Evolutionary conservation across 805 yeast genomes (phyloP).

Genomic region (Lachancea thermotolerans): DNA sequence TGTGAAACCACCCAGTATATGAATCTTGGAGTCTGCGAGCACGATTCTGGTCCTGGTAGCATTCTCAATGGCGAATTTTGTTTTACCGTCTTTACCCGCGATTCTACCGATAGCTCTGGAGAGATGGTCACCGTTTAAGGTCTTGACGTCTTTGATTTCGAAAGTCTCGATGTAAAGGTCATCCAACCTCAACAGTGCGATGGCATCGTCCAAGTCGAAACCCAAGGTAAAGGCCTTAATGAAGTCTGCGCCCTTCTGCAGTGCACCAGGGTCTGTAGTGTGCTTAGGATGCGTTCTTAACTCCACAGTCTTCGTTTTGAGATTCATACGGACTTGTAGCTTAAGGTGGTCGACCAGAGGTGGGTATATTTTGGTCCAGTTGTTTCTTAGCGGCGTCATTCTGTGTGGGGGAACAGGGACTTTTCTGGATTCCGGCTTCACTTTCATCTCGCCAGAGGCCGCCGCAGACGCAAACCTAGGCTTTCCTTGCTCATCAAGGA

Average conservation of each 20-base stretch:
- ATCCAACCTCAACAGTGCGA: constrained; percentile 87
- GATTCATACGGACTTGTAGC: constrained; percentile 92
- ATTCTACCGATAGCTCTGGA: constrained; percentile 99
- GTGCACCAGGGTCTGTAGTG: constrained; percentile 87
- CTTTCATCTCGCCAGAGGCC: constrained; percentile 48
- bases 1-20: constrained; percentile 93
- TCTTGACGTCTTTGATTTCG: constrained; percentile 94
- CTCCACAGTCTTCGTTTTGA: constrained; percentile 81
- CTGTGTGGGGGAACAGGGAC: constrained; percentile 96
- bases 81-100: constrained; percentile 99
- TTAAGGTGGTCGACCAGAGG: constrained; percentile 93
- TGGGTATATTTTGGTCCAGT: constrained; percentile 92
- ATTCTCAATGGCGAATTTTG: constrained; percentile 96
- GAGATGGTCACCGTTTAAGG: constrained; percentile 90
- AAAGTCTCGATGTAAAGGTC: constrained; percentile 96
- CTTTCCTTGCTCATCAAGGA: constrained; percentile 73
- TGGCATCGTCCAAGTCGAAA: constrained; percentile 94
- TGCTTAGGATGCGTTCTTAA: constrained; percentile 68
- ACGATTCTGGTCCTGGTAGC: constrained; percentile 98
- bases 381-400: constrained; percentile 83
- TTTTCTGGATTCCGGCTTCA: constrained; percentile 79
- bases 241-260: constrained; percentile 97
- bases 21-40: constrained; percentile 92
- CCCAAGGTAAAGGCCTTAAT: constrained; percentile 93
- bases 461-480: constrained; percentile 77